Evolutionary conservation across 495 filamentous ascomycete genomes (phyloP).

Genomic region (Penicillium parvum): DNA sequence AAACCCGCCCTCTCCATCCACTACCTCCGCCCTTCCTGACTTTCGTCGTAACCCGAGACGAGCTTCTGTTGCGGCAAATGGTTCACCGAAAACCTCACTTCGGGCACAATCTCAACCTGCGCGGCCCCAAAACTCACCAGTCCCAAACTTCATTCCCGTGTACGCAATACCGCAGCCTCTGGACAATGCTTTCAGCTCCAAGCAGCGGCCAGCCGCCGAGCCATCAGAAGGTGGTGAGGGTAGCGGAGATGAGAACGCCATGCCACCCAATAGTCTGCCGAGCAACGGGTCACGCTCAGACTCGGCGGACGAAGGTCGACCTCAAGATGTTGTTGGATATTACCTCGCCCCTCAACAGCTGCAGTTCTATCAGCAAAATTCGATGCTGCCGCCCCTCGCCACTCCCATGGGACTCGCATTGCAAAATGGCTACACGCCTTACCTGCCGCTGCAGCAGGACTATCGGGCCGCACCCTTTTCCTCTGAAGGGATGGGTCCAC

Average conservation of each 20-base stretch:
- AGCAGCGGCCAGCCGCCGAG: conserved; percentile 28
- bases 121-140: conserved; percentile 46
- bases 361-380: conserved; percentile 44
- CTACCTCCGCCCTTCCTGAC: conserved; percentile 49
- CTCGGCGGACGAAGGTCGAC: conserved; percentile 43
- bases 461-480: conserved; percentile 37
- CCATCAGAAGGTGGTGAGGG: conserved; percentile 34
- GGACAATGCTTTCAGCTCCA: conserved; percentile 35
- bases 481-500: conserved; percentile 20
- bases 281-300: conserved; percentile 35
- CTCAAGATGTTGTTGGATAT: conserved; percentile 62
- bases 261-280: conserved; percentile 39
- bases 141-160: conserved; percentile 34
- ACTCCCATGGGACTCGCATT: conserved; percentile 44
- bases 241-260: conserved; percentile 39
- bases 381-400: conserved; percentile 42
- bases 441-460: conserved; percentile 34
- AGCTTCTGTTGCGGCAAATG: conserved; percentile 48
- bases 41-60: conserved; percentile 54
- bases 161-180: conserved; percentile 33
- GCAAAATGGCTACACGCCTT: conserved; percentile 44
- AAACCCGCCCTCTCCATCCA: conserved; percentile 61
- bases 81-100: conserved; percentile 46
- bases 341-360: conserved; percentile 57
- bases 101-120: conserved; percentile 66